Evolutionary conservation across 2,329 filamentous ascomycete genomes (phyloP).

Genomic region (Penicillium sp.): DNA sequence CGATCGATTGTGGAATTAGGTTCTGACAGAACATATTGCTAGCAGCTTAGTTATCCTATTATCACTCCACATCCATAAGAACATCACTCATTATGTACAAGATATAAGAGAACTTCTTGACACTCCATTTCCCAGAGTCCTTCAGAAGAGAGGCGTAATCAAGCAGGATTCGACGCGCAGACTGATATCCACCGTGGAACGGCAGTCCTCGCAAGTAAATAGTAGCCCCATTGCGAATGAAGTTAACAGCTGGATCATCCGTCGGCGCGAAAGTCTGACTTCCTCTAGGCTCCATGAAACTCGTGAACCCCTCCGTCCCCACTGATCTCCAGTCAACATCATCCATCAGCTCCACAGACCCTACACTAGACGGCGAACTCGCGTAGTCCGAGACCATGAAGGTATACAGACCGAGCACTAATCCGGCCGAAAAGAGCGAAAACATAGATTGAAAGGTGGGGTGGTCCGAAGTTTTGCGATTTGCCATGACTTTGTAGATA

Average conservation of each 20-base stretch:
- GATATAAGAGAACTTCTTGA: slow-evolving; percentile 50
- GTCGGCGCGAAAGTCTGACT: slow-evolving; percentile 25
- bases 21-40: background rate
- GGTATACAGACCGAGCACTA: slow-evolving; percentile 52
- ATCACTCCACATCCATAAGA: slow-evolving; percentile 34
- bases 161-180: slow-evolving; percentile 50
- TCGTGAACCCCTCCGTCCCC: slow-evolving; percentile 46
- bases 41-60: background rate
- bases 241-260: slow-evolving; percentile 37
- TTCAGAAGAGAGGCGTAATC: slow-evolving; percentile 54
- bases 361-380: slow-evolving; percentile 23
- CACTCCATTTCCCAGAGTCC: slow-evolving; percentile 52
- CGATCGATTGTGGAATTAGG: background rate
- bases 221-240: slow-evolving; percentile 49
- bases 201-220: slow-evolving; percentile 49
- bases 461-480: slow-evolving; percentile 52
- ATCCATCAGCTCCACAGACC: slow-evolving; percentile 46
- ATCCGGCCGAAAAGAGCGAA: slow-evolving; percentile 50
- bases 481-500: slow-evolving; percentile 50
- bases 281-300: slow-evolving; percentile 33
- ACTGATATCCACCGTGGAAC: slow-evolving; percentile 50
- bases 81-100: slow-evolving; percentile 56
- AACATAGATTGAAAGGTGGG: slow-evolving; percentile 51
- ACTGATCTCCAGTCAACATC: slow-evolving; percentile 50
- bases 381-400: slow-evolving; percentile 43